Evolutionary conservation across 345 rosid species (phyloP).

Genomic region (Clausena lansium): DNA sequence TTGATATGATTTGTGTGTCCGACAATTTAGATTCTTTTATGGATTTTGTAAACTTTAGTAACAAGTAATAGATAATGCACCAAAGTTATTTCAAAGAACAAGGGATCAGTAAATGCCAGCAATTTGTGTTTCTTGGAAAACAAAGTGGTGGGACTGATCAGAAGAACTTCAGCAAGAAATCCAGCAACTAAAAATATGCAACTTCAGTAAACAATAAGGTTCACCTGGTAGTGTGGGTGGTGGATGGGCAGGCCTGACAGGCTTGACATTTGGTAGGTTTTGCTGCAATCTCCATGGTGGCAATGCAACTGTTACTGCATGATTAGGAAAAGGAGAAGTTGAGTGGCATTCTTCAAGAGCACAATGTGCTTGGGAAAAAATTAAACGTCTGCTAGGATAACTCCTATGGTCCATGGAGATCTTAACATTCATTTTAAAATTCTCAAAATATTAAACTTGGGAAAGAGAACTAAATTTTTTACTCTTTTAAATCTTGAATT

Average conservation of each 20-base stretch:
- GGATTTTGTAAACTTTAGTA: neutral
- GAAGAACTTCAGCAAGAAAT: slow-evolving; percentile 13
- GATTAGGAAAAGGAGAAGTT: neutral
- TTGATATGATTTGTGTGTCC: neutral
- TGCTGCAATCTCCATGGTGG: slow-evolving; percentile 8
- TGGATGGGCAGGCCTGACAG: slow-evolving; percentile 12
- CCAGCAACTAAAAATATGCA: neutral
- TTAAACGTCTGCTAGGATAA: neutral
- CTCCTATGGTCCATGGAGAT: no score
- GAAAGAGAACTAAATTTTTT: no score
- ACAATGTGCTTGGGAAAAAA: neutral
- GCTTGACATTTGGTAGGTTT: neutral
- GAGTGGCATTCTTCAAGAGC: neutral
- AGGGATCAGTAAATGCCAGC: neutral
- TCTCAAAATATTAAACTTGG: no score
- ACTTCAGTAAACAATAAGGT: neutral
- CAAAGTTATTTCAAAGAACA: neutral
- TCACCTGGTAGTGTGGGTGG: slow-evolving; percentile 27
- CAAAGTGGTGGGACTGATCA: neutral
- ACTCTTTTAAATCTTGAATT: no score
- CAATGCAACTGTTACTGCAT: slow-evolving; percentile 6
- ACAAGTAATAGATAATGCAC: neutral
- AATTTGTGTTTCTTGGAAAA: neutral
- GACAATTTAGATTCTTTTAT: neutral
- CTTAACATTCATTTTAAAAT: no score